These are phyloP conservation scores for Silene noctiflora DNA, from an alignment of 179 eudicot genomes.

Conservation along the genomic window DNA sequence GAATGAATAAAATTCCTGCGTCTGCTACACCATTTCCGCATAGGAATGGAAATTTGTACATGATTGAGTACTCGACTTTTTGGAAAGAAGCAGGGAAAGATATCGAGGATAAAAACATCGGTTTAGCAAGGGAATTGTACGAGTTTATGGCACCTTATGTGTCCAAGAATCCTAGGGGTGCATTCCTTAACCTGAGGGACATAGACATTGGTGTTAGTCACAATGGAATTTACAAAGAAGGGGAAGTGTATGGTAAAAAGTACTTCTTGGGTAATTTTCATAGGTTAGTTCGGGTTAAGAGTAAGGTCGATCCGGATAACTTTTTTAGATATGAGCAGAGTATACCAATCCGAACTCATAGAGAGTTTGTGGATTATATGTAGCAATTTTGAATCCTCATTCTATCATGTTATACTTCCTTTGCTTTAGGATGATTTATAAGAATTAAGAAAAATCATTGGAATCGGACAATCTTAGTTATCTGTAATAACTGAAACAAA, in stretches of 20 bases:
- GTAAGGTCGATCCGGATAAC: conserved; percentile 20
- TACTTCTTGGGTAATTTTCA: conserved; percentile 18
- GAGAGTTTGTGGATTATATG: too few relatives aligned
- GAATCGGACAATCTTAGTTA: too few relatives aligned
- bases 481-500: too few relatives aligned
- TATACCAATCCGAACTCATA: conserved; percentile 9
- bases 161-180: conserved; percentile 22
- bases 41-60: conserved; percentile 19
- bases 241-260: conserved; percentile 19
- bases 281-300: conserved; percentile 21
- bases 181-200: conserved; percentile 23
- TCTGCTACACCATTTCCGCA: conserved; percentile 24
- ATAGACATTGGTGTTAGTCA: conserved; percentile 23
- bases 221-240: conserved; percentile 22
- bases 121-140: conserved; percentile 11
- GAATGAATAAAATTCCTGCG: conserved; percentile 13
- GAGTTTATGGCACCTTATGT: conserved; percentile 27
- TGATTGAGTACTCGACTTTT: conserved; percentile 21
- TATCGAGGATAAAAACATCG: conserved; percentile 7
- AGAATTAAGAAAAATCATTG: too few relatives aligned
- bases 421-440: too few relatives aligned
- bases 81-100: conserved; percentile 24
- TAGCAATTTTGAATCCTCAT: too few relatives aligned
- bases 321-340: conserved; percentile 27
- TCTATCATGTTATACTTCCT: too few relatives aligned